Base-by-base conservation (phyloP, 305 asterid genomes). In the Fraxinus velutina region DNA sequence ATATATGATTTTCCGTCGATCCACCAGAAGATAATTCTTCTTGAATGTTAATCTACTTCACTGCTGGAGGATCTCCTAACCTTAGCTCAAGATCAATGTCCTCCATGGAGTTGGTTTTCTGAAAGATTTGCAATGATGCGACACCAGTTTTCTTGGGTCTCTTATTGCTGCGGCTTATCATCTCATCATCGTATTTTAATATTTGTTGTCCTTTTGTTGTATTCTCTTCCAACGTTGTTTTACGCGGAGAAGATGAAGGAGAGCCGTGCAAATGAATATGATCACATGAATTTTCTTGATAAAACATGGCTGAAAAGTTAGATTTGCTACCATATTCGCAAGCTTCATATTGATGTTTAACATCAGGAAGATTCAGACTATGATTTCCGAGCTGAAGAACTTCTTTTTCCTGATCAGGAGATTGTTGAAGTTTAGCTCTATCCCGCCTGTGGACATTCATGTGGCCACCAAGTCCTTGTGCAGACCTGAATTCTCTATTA, bases 391-490 rank as follows among this genome's bases (percentile, higher is more conserved):
- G 62, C 19, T 19, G 33, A 72, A 0, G 24, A 4, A 73, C 15
- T 21, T 37, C 10, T 2, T 36, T 12, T 2, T 39, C 22, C 33
- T 7, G 57, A 1, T 39, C 33, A 22, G 83, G 82, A 17, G 88
- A 79, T 70, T 87, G 92, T 79, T 89, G 89, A 73, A 92, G 92
- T 17, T 77, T 88, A 7, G 97, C 96, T 81, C 94, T 84, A 76
- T 93, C 97, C 19, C 93, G 87, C 66, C 97, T 82, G 87, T 93
- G 97, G 84, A 92, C 92, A 76, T 93, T 93, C 97, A 93, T 93
- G 76, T 93, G 96, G 78, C 96, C 97, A 44, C 96, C 97, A 8
- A 93, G 92, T n/a, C 94, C 97, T 80, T 93, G 97, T 57, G 97
- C 95, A 1, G 91, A 93, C 76, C 90, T 86, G 78, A 93, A 93